phyloP scores from a whole-genome alignment of 1,139 yeast species.

The Pichia sp. region DNA sequence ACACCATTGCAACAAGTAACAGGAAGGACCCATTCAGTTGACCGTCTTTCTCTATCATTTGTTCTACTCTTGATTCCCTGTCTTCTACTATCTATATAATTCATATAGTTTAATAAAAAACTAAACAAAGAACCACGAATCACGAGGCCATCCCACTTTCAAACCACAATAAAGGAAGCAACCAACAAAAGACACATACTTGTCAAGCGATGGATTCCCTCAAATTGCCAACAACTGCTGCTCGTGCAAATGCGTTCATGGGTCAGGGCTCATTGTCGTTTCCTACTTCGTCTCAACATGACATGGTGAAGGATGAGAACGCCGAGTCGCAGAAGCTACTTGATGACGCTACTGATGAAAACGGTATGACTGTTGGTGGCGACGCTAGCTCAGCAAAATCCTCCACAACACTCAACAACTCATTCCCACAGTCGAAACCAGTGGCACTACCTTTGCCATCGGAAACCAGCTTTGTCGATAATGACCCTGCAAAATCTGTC shows the following conservation, averaged over 20 bases:
- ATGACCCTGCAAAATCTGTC: background rate
- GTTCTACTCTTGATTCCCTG: background rate
- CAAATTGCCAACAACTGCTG: conserved; percentile 76
- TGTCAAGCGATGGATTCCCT: conserved; percentile 53
- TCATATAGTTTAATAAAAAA: background rate
- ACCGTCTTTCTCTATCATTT: conserved; percentile 20
- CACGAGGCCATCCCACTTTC: background rate
- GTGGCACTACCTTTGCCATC: background rate
- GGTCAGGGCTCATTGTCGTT: conserved; percentile 63
- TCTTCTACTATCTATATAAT: background rate
- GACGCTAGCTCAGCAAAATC: background rate
- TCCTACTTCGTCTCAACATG: conserved; percentile 36
- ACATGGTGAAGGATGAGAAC: conserved; percentile 9
- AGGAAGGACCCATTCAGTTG: conserved; percentile 30
- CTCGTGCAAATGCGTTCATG: conserved; percentile 71
- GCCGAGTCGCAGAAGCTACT: background rate
- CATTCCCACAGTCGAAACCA: conserved; percentile 3
- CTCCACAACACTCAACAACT: background rate
- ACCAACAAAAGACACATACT: background rate
- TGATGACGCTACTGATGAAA: background rate
- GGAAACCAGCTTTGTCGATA: background rate
- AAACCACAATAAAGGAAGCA: conserved; percentile 23
- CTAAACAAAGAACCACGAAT: background rate
- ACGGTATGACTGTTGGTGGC: background rate
- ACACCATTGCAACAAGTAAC: background rate